Evolutionary conservation across 2,329 filamentous ascomycete species (phyloP), one percentile per base, ranked within the genome.

Genomic region (Plectosphaerella cucumerina): DNA sequence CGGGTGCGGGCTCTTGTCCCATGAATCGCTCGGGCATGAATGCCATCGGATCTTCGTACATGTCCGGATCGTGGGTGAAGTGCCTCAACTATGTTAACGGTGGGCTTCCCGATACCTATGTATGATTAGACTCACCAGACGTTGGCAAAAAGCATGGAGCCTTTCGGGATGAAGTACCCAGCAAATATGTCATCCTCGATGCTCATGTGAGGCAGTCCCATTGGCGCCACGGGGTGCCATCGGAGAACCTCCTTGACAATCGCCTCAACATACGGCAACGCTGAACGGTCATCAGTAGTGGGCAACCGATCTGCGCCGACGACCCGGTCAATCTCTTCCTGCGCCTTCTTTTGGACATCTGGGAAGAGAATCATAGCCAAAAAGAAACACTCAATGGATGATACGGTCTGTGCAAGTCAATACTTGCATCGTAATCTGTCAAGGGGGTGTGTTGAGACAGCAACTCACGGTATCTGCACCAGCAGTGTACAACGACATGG

Each of bases 231-330:
- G 0, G 79, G 77, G 5, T 78, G 70, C 78, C 80, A 82, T 3
- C 81, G 71, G 11, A 82, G 62, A 1, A 76, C 70, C 54, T 85
- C 81, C 53, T 82, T 81, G 17, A 82, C 70, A 12, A 80, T 68
- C 2, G 75, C 76, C 18, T 72, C 68, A 31, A 82, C 60, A 56
- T 84, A 84, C 0, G 79, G 78, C 9, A 84, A 59, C 4, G 66
- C 62, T 0, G 67, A 62, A 20, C 70, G 67, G 56, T 84, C 79
- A 31, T 74, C 69, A 60, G 73, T 76, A 17, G 60, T 62, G 0
- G 80, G 80, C 9, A 72, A 67, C 3, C 80, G 69, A 11, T 67
- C 50, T 0, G 64, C 56, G 2, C 80, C 79, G 3, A 84, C 66
- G 1, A 81, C 70, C 1, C 65, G 59, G 55, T 81, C 77, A 4